Evolutionary conservation across 2,329 filamentous ascomycete species (phyloP), one percentile per base, ranked within the genome.

Genomic region (Ophiostoma quercus): DNA sequence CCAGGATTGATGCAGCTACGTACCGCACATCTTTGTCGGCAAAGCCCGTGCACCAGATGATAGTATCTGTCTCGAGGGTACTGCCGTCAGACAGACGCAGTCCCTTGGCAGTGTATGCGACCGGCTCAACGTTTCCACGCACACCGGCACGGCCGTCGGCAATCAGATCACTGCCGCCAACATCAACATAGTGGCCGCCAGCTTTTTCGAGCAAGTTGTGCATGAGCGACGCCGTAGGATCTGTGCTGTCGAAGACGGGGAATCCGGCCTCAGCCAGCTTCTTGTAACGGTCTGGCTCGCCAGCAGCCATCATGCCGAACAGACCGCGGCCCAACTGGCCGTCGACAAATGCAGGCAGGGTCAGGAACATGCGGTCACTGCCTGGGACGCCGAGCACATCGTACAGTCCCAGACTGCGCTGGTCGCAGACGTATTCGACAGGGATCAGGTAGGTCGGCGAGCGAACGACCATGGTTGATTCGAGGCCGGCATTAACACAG

Each of bases 21-120:
- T 62, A 29, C 57, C 57, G 57, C 11, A 62, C 57, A 12, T 62
- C 57, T 25, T 34, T 62, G 57, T 62, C 57, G 12, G 57, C 57
- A 6, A 62, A 62, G 25, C 57, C 57, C 1, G 57, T 62, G 25
- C 57, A 62, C 57, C 57, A 62, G 8, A 62, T 16, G 6, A 62
- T 62, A 2, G 57, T 25, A 12, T 62, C 57, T 19, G 57, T 32
- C 25, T 62, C 57, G 6, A 62, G 57, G 8, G 57, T 62, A 11
- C 57, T 62, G 25, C 57, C 57, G 57, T 62, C 57, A 4, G 57
- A 62, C 57, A 62, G 14, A 14, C 57, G 57, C 9, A 62, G 57
- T 7, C 57, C 57, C n/a, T 25, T 25, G 25, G 57, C 25, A 19
- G 57, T 62, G 57, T 62, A 62, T 2, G 57, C 57, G 5, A 62